Conservation (phyloP, 2,329 filamentous ascomycete genomes). For the Huntiella savannae region DNA sequence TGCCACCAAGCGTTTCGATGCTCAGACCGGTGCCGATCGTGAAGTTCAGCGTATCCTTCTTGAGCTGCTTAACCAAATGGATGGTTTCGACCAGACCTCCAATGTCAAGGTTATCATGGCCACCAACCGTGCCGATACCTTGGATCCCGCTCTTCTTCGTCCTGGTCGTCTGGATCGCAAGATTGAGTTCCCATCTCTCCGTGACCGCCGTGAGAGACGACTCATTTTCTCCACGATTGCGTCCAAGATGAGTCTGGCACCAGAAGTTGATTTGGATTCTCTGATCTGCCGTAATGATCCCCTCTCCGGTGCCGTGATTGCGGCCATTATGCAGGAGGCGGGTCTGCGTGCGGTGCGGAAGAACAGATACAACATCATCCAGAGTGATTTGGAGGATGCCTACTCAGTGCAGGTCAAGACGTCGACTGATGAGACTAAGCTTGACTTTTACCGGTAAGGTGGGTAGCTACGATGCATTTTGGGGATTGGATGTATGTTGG, state of each 20-base stretch:
- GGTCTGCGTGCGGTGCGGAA: slow-evolving; percentile 85
- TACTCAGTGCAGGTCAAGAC: slow-evolving; percentile 95
- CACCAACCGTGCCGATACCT: slow-evolving; percentile 91
- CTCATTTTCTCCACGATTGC: slow-evolving; percentile 98
- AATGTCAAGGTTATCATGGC: slow-evolving; percentile 99
- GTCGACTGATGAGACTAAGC: slow-evolving; percentile 46
- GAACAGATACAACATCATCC: slow-evolving; percentile 98
- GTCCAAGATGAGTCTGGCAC: slow-evolving; percentile 87
- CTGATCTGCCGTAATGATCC: slow-evolving; percentile 95
- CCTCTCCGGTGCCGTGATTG: slow-evolving; percentile 84
- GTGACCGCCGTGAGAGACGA: slow-evolving; percentile 82
- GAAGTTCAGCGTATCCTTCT: slow-evolving; percentile 97
- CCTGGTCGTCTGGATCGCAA: slow-evolving; percentile 92
- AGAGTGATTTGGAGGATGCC: slow-evolving; percentile 87
- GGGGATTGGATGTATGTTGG: neutral
- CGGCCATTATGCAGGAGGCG: slow-evolving; percentile 98
- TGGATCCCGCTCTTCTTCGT: slow-evolving; percentile 84
- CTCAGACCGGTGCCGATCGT: slow-evolving; percentile 90
- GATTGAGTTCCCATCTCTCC: slow-evolving; percentile 93
- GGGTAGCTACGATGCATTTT: neutral
- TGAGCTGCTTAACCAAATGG: slow-evolving; percentile 97
- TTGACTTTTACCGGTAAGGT: slow-evolving; percentile 75
- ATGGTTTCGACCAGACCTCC: slow-evolving; percentile 94
- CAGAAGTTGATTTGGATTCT: slow-evolving; percentile 89
- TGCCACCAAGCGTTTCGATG: slow-evolving; percentile 96